Percentiles rank a stretch among this genome's conserved stretches.
phyloP scores from a whole-genome alignment of 768 basidiomycete genomes.

The Lyophyllum decastes region DNA sequence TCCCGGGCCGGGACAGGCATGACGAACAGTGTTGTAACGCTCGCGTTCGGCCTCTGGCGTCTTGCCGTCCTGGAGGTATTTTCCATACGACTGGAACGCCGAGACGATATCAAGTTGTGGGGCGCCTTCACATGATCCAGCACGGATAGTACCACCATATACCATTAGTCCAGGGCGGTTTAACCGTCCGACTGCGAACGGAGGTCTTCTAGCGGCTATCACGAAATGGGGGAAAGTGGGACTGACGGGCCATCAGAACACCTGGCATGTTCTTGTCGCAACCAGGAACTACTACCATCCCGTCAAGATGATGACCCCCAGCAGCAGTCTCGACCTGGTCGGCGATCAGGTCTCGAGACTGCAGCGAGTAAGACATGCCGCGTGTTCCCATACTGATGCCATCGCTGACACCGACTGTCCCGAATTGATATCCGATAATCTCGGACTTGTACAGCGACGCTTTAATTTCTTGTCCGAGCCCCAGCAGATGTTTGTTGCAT shows the following conservation, averaged over 20 bases:
- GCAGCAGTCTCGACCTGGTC: constrained; percentile 96
- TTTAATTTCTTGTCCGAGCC: constrained; percentile 86
- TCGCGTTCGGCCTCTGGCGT: constrained; percentile 80
- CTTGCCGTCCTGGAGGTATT: constrained; percentile 88
- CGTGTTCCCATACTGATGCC: constrained; percentile 97
- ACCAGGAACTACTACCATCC: constrained; percentile 95
- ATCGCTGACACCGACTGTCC: constrained; percentile 96
- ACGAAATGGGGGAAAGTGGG: constrained; percentile 9
- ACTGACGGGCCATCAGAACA: constrained; percentile 91
- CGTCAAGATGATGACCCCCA: constrained; percentile 97
- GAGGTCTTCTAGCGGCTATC: constrained; percentile 21
- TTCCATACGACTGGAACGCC: constrained; percentile 97
- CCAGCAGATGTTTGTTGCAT: constrained; percentile 93
- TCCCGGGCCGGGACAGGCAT: constrained; percentile 97
- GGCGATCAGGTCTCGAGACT: constrained; percentile 96
- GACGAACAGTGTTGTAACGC: constrained; percentile 84
- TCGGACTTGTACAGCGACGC: constrained; percentile 68
- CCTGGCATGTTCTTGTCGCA: constrained; percentile 99
- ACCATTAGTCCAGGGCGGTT: constrained; percentile 98
- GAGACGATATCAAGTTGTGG: constrained; percentile 94
- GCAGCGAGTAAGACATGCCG: constrained; percentile 95
- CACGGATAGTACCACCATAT: constrained; percentile 93
- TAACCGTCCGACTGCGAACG: constrained; percentile 76
- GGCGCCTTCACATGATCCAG: constrained; percentile 87
- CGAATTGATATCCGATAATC: constrained; percentile 96